Base-by-base conservation (phyloP, 495 filamentous ascomycete genomes). In the Penicillium antarcticum region DNA sequence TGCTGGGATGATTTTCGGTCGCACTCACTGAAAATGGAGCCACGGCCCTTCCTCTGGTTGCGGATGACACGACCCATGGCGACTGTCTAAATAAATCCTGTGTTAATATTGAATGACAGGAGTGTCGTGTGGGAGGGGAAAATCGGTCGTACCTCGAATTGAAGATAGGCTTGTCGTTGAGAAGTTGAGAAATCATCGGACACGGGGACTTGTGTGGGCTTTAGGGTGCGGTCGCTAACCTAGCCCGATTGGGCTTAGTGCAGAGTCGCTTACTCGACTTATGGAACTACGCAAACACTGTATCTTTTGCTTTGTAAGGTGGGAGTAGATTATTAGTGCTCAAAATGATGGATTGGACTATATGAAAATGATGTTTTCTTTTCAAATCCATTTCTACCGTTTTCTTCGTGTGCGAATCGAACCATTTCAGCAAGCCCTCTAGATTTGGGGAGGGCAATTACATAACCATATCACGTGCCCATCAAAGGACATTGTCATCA, bases 1-100 rank as follows among this genome's bases (percentile, higher is more conserved):
- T 42, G 46, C 45, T 12, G 47, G 62, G 44, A 55, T 55, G 52
- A 40, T 53, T 49, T 61, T 61, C 56, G 60, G 61, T 67, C 66
- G 71, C 67, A 82, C 85, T 73, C 84, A 89, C 86, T 97, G 85
- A 98, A 98, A 81, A 97, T 96, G 73, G 86, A 88, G 76, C 94
- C 94, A 79, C 90, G 86, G 77, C 94, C 91, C 83, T 97, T 97
- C 81, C 91, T 87, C 87, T 95, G 90, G 80, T 95, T 95, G 76
- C 89, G 87, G 76, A 97, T 97, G 64, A 91, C 87, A 71, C 87
- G 76, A 82, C 85, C 85, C 84, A 86, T 86, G 67, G 70, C 73
- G 73, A 74, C 72, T 76, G 61, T 74, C 74, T 76, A 56, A 60
- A 56, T 37, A 55, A 61, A 62, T 62, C 60, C 58, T 53, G 53